phyloP scores from a whole-genome alignment of 2,329 filamentous ascomycete species.

The Setomelanomma holmii region DNA sequence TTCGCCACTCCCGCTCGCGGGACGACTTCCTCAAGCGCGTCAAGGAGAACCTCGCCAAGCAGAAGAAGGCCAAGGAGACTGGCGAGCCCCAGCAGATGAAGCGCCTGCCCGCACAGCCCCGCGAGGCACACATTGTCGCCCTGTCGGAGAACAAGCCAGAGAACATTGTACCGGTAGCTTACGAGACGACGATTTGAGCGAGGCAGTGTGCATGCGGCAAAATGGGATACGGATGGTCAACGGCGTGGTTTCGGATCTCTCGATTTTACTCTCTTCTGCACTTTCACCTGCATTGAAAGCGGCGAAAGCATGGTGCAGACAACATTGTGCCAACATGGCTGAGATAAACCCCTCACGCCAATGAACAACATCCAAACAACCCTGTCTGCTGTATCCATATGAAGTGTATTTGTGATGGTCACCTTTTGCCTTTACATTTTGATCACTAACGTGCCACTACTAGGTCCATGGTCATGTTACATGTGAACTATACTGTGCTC shows the following conservation, averaged over 20 bases:
- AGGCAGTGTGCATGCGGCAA: slow-evolving; percentile 38
- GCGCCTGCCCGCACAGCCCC: slow-evolving; percentile 82
- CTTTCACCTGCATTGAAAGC: slow-evolving; percentile 49
- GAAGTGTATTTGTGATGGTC: neutral
- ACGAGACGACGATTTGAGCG: slow-evolving; percentile 92
- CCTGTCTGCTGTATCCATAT: neutral
- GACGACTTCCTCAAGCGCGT: slow-evolving; percentile 97
- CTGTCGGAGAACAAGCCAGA: slow-evolving; percentile 84
- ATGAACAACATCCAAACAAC: slow-evolving; percentile 39
- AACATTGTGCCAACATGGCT: slow-evolving; percentile 45
- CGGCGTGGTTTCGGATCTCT: slow-evolving; percentile 50
- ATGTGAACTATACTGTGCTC: neutral
- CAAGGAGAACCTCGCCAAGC: slow-evolving; percentile 93
- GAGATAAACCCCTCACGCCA: slow-evolving; percentile 44
- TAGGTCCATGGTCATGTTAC: neutral
- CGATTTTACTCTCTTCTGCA: slow-evolving; percentile 48
- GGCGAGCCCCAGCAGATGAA: slow-evolving; percentile 91
- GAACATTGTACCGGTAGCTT: slow-evolving; percentile 89
- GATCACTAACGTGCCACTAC: too few species aligned
- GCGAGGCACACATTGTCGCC: slow-evolving; percentile 80
- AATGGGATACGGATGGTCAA: slow-evolving; percentile 49
- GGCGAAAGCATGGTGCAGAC: slow-evolving; percentile 46
- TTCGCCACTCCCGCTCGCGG: slow-evolving; percentile 90
- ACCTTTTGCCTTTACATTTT: too few species aligned
- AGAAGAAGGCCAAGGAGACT: slow-evolving; percentile 90